Conservation (phyloP, 306 rosid genomes). For the Cyclanthera cordifolia region DNA sequence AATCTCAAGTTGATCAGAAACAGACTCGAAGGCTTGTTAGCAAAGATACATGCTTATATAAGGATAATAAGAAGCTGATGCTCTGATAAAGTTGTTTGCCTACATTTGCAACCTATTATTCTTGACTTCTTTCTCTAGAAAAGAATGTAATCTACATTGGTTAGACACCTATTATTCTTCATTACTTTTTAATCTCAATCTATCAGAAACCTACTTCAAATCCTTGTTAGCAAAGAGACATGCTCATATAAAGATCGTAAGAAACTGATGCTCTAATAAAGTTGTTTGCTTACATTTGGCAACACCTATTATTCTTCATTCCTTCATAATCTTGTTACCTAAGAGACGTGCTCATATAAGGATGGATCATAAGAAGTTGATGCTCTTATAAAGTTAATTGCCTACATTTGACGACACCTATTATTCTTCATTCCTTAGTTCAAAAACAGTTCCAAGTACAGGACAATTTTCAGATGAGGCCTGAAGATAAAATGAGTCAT, state of each 20-base stretch:
- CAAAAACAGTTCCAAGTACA: background rate
- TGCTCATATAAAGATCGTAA: background rate
- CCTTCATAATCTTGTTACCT: background rate
- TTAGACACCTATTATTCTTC: too few relatives aligned
- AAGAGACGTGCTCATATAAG: background rate
- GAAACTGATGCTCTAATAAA: background rate
- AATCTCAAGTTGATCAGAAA: background rate
- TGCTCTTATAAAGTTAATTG: background rate
- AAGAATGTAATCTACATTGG: background rate
- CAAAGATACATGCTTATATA: background rate
- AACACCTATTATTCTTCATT: background rate
- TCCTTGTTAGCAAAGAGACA: background rate
- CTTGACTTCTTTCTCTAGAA: background rate
- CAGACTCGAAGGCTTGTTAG: background rate
- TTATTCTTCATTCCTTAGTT: background rate
- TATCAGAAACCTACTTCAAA: background rate
- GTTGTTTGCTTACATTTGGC: background rate
- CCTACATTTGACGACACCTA: background rate
- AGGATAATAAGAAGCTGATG: background rate
- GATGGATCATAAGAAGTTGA: background rate
- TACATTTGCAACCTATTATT: background rate
- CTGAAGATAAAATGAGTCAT: background rate
- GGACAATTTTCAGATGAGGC: background rate
- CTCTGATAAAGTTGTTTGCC: background rate
- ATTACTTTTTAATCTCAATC: too few relatives aligned